Conservation (phyloP, 2,329 filamentous ascomycete species). For the Neocucurbitaria cava region DNA sequence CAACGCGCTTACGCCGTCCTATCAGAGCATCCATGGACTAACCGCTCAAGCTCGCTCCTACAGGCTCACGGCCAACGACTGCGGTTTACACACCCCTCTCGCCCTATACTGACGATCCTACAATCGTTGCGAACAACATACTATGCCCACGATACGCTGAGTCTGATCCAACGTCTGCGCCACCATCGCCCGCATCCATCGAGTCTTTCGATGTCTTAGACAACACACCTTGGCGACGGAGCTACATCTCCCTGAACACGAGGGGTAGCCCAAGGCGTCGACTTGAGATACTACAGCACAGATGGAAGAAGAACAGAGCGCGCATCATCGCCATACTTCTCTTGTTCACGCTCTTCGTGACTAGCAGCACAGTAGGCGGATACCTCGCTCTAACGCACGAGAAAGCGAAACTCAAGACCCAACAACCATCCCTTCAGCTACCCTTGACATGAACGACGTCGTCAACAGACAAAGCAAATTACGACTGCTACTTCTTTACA, state of each 20-base stretch:
- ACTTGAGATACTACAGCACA: constrained; percentile 10
- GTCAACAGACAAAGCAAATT: no score
- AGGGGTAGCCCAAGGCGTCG: background rate
- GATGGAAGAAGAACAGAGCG: constrained; percentile 28
- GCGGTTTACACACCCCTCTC: constrained; percentile 34
- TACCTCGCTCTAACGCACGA: constrained; percentile 26
- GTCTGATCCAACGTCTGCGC: constrained; percentile 37
- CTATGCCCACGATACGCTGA: constrained; percentile 45
- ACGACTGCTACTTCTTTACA: no score
- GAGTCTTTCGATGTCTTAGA: constrained; percentile 46
- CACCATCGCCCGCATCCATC: constrained; percentile 43
- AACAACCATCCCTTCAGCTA: background rate
- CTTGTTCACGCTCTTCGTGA: constrained; percentile 27
- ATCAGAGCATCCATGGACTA: constrained; percentile 22
- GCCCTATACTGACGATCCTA: constrained; percentile 37
- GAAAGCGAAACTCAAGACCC: constrained; percentile 11
- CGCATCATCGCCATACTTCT: constrained; percentile 26
- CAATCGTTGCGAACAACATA: constrained; percentile 29
- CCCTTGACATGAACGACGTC: no score
- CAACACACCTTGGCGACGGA: constrained; percentile 40
- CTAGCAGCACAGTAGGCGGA: constrained; percentile 27
- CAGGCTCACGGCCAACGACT: constrained; percentile 20
- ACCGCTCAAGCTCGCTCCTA: constrained; percentile 26
- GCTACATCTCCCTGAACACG: constrained; percentile 27
- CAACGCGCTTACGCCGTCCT: constrained; percentile 22